phyloP scores from a whole-genome alignment of 768 basidiomycete species.

The Dioszegia hungarica region DNA sequence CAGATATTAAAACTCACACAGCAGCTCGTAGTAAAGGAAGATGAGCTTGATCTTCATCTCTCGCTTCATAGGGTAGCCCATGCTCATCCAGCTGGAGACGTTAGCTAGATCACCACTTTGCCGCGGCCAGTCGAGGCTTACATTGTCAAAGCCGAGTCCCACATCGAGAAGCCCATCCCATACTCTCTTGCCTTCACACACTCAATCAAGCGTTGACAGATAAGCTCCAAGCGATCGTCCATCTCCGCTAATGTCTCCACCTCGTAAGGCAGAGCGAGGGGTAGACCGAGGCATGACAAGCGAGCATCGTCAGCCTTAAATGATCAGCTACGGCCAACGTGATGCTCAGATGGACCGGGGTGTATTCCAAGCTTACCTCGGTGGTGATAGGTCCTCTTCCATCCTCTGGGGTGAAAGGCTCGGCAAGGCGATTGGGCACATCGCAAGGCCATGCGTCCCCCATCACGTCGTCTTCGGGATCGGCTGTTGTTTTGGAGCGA shows the following conservation, averaged over 20 bases:
- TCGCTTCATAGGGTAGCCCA: slow-evolving; percentile 82
- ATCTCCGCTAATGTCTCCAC: slow-evolving; percentile 72
- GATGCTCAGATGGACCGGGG: no score
- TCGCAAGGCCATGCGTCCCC: slow-evolving; percentile 30
- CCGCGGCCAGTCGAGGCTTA: background rate
- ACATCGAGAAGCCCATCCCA: slow-evolving; percentile 71
- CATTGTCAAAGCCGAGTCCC: slow-evolving; percentile 51
- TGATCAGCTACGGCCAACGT: slow-evolving; percentile 8
- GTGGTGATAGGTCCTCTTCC: background rate
- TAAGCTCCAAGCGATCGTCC: slow-evolving; percentile 72
- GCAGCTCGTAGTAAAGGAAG: slow-evolving; percentile 70
- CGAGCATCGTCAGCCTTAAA: slow-evolving; percentile 35
- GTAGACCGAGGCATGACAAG: slow-evolving; percentile 39
- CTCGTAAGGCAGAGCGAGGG: slow-evolving; percentile 61
- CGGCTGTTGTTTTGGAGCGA: slow-evolving; percentile 10
- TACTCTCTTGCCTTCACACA: slow-evolving; percentile 74
- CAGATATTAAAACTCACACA: slow-evolving; percentile 29
- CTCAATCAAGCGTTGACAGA: slow-evolving; percentile 61
- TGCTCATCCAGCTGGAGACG: slow-evolving; percentile 63
- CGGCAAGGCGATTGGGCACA: slow-evolving; percentile 30
- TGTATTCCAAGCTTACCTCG: no score
- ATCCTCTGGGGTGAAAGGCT: slow-evolving; percentile 8
- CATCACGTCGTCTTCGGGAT: slow-evolving; percentile 27
- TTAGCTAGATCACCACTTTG: background rate
- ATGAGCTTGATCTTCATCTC: slow-evolving; percentile 68